Conservation (phyloP, 2,329 filamentous ascomycete species). For the Trichoderma hamatum region DNA sequence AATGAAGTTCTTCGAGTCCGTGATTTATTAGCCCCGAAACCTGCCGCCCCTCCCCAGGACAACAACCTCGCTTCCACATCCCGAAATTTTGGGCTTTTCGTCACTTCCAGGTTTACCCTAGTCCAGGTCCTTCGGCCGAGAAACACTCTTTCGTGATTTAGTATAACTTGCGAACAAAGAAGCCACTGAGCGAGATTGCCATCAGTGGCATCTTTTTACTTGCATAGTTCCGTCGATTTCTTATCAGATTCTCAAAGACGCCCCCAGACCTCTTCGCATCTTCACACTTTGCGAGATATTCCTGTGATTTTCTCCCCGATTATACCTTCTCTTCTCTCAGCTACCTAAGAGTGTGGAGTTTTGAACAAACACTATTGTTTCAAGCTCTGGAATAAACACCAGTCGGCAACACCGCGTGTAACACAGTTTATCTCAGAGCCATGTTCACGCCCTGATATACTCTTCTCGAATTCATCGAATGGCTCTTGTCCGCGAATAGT, state of each 20-base stretch:
- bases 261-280: not conserved
- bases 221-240: not conserved
- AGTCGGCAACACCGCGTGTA: not conserved
- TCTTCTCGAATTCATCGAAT: not conserved
- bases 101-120: not conserved
- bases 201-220: not conserved
- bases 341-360: not conserved
- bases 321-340: not conserved
- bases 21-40: constrained; percentile 2
- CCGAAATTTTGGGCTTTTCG: not conserved
- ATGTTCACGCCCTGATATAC: not conserved
- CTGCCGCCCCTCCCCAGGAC: not conserved
- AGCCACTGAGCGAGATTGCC: not conserved
- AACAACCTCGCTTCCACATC: constrained; percentile 16
- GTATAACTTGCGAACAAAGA: not conserved
- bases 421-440: not conserved
- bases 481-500: not conserved
- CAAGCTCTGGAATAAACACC: not conserved
- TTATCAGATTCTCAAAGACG: not conserved
- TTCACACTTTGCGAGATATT: not conserved
- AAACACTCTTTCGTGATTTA: not conserved
- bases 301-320: not conserved
- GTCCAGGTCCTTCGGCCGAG: not conserved
- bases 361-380: not conserved
- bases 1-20: not conserved